Base-by-base conservation (phyloP, 495 filamentous ascomycete species). In the Alectoria sarmentosa region DNA sequence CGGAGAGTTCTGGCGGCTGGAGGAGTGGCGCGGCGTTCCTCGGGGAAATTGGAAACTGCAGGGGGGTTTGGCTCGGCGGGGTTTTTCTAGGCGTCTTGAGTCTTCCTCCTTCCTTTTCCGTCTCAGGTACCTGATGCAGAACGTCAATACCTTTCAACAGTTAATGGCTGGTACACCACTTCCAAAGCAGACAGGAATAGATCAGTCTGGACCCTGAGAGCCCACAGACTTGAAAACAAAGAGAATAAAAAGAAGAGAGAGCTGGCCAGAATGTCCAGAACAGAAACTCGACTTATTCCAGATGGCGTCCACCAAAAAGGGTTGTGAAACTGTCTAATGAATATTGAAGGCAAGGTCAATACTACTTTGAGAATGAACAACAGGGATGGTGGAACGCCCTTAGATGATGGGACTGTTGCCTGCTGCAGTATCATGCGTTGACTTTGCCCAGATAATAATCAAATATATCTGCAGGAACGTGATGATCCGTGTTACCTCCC, bases 1-100 rank as follows among this genome's bases (percentile, higher is more conserved):
- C 52, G 52, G 52, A 55, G 52, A 44, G 52, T 30, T 58, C 62
- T 62, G 54, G 62, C 62, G 62, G 52, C 52, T 64, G 52, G 52
- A 55, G 28, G 30, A 14, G 3, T 34, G 17, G 1, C 3, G 17
- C 62, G 62, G 42, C 52, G 38, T n/a, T 42, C 28, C 61, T 63
- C 49, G 61, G 61, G 62, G 62, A 64, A 58, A 64, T 64, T 64
- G 62, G 62, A 64, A 58, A 64, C 58, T 64, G 62, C 52, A 58
- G 61, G 61, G 54, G 54, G 58, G 37, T 23, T 30, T n/a, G n/a
- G n/a, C n/a, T n/a, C n/a, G n/a, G n/a, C n/a, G n/a, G n/a, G n/a
- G 19, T 41, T n/a, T 39, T 41, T 41, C 10, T 15, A 41, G 38
- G 38, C 26, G 6, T 21, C 41, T 19, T 15, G 21, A 7, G 26